These are phyloP conservation scores for Naganishia liquefaciens DNA, from an alignment of 1,284 basidiomycete genomes.

Conservation along the genomic window DNA sequence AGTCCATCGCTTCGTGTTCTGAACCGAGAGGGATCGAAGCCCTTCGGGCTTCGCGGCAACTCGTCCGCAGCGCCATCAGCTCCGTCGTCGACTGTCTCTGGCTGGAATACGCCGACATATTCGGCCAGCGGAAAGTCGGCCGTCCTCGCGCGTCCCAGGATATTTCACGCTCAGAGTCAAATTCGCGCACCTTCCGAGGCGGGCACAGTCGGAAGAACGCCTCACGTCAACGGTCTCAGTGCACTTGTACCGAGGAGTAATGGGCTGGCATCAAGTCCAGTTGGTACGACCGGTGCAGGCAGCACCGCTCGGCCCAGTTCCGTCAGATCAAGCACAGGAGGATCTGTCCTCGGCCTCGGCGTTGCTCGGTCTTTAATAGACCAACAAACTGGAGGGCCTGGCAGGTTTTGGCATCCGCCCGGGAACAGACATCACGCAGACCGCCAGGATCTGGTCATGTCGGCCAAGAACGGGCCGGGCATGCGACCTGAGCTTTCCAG, in stretches of 20 bases:
- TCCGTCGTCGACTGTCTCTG: conserved; percentile 72
- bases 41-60: neutral
- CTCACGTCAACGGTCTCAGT: neutral
- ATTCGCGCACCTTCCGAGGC: conserved; percentile 58
- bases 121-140: neutral
- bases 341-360: conserved; percentile 42
- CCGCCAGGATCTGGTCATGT: neutral
- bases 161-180: conserved; percentile 71
- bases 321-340: conserved; percentile 40
- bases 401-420: conserved; percentile 7
- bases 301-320: conserved; percentile 52
- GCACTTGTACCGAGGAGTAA: conserved; percentile 24
- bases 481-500: conserved; percentile 17
- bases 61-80: conserved; percentile 58
- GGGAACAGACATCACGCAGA: neutral
- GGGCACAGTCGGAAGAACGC: conserved; percentile 40
- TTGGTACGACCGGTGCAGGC: conserved; percentile 44
- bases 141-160: conserved; percentile 65
- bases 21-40: neutral
- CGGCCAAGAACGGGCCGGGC: neutral
- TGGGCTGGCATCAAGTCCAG: conserved; percentile 44
- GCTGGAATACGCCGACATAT: neutral
- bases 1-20: conserved; percentile 16
- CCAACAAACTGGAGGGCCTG: neutral
- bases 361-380: conserved; percentile 27